These are phyloP conservation scores for Allium cepa DNA, from an alignment of 106 monocot genomes.

Conservation along the genomic window DNA sequence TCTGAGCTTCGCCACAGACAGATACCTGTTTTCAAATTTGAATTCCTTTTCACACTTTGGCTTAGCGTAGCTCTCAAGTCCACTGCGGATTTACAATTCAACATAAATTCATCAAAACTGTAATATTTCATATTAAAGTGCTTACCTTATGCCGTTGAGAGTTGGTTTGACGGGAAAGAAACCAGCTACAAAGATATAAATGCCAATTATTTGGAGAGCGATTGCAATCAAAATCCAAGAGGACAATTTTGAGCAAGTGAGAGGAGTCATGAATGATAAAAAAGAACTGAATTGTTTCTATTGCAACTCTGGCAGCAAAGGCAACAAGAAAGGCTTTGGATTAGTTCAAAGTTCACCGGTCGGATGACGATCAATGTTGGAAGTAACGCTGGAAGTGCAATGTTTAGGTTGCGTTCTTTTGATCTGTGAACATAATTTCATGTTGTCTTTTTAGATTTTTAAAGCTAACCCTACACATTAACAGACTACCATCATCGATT, in stretches of 20 bases:
- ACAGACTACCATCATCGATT: too few relatives aligned
- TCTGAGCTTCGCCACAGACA: slow-evolving; percentile 45
- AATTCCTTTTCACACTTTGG: slow-evolving; percentile 36
- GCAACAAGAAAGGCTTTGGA: too few relatives aligned
- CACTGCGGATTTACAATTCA: slow-evolving; percentile 29
- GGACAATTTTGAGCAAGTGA: slow-evolving; percentile 33
- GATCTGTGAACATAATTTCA: too few relatives aligned
- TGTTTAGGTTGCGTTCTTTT: too few relatives aligned
- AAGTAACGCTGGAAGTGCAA: too few relatives aligned
- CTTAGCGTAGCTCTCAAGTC: slow-evolving; percentile 67
- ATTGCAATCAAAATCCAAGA: slow-evolving; percentile 35
- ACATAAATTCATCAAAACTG: neutral
- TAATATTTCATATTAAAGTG: neutral
- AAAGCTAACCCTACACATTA: too few relatives aligned
- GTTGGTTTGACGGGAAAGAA: slow-evolving; percentile 93
- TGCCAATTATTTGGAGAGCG: slow-evolving; percentile 74
- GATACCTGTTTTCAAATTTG: slow-evolving; percentile 14
- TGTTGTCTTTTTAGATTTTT: too few relatives aligned
- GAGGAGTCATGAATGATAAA: neutral
- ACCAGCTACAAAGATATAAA: slow-evolving; percentile 63
- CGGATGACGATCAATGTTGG: too few relatives aligned
- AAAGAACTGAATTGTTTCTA: too few relatives aligned
- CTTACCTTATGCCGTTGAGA: slow-evolving; percentile 71
- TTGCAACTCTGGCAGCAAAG: too few relatives aligned
- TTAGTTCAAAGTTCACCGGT: too few relatives aligned